Base-by-base conservation (phyloP, 208 protist genomes). In the Trypanosoma mega region DNA sequence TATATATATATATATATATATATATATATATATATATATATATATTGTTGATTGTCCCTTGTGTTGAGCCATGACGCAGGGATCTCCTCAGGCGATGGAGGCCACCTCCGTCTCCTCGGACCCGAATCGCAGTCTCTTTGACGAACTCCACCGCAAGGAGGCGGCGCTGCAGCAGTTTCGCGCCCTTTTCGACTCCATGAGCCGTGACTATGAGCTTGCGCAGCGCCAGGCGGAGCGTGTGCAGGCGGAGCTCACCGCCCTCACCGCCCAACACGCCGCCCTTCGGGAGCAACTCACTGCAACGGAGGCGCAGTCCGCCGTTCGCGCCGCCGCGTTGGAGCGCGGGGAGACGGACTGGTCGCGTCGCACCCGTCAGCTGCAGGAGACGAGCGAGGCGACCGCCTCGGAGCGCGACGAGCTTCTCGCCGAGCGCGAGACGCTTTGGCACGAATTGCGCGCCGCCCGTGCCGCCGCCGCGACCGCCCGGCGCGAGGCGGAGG, bases 351-450 rank as follows among this genome's bases (percentile, higher is more conserved):
- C 26, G 31, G 78, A 73, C 45, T 85, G 74, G 75, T 49, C 50
- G 0, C 48, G 41, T 27, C 66, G 67, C n/a, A 73, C 78, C 24
- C 54, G 60, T 24, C 60, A 74, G 54, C 63, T 90, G 18, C 75
- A 74, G 1, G 29, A 45, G 29, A 63, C 80, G 41, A 67, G 78
- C 26, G 68, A 61, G 21, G 57, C 55, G 2, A 41, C 73, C 0
- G 43, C 52, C 5, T 63, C 75, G 33, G 82, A 85, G 43, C 72
- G 74, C 7, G 66, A 73, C 21, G 64, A 41, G n/a, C 33, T 83
- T 11, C 54, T 75, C 29, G 21, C n/a, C 6, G 68, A 84, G 46
- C 69, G 73, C 23, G 66, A 81, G 44, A 47, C 48, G 30, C 71
- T 69, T 26, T 66, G 83, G 43, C 57, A 69, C 1, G 70, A 76